Conservation (phyloP, 2,329 filamentous ascomycete genomes). For the Colletotrichum sojae region DNA sequence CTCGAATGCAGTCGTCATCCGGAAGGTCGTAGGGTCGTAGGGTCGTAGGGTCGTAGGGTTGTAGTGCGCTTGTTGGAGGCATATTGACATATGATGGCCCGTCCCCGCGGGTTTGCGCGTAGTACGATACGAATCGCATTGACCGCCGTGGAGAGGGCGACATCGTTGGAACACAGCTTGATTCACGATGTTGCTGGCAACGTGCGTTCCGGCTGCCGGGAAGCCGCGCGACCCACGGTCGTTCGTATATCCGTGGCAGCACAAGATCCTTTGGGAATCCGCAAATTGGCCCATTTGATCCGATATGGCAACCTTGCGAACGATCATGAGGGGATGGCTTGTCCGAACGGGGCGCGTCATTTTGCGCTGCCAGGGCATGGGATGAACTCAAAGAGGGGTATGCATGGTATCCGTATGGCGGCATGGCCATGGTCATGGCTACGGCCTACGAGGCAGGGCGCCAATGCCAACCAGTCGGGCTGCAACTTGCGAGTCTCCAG, state of each 20-base stretch:
- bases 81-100: background rate
- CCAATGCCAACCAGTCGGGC: constrained; percentile 28
- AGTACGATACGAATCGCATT: constrained; percentile 14
- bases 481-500: background rate
- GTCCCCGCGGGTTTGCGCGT: background rate
- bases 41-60: background rate
- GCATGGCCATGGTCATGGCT: background rate
- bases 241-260: constrained; percentile 34
- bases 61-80: background rate
- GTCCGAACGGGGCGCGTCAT: constrained; percentile 35
- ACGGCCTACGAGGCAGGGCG: constrained; percentile 16
- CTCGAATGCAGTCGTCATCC: constrained; percentile 6
- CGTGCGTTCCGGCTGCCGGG: constrained; percentile 14
- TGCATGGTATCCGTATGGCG: background rate
- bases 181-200: constrained; percentile 26
- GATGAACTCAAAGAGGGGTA: constrained; percentile 30
- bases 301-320: constrained; percentile 34
- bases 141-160: constrained; percentile 5
- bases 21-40: background rate
- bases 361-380: constrained; percentile 32
- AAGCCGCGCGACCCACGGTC: constrained; percentile 28
- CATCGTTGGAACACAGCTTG: constrained; percentile 7
- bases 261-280: constrained; percentile 32
- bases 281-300: constrained; percentile 23
- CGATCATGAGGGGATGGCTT: constrained; percentile 37